Base-by-base conservation (phyloP, 441 rosid species). In the Gossypium lobatum region DNA sequence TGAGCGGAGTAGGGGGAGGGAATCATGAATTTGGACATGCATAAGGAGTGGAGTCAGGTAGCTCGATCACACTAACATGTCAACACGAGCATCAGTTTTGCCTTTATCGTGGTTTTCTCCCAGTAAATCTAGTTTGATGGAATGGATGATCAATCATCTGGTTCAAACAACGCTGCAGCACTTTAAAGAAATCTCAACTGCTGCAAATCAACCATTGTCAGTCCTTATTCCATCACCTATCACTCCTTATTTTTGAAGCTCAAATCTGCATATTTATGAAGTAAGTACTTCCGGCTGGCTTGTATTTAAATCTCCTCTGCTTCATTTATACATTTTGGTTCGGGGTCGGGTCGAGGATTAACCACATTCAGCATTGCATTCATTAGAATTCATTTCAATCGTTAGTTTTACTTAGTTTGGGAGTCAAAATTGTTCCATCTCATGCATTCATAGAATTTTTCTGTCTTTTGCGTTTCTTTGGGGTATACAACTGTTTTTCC, bases 361-460 rank as follows among this genome's bases (percentile, higher is more conserved):
- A 62, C 46, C 20, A 16, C 67, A 64, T 5, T 18, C 26, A 57
- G 62, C 62, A 21, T 57, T 10, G 31, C 62, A 57, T 57, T 54
- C 60, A 54, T 54, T 54, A 54, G 21, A 55, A 53, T 53, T 7
- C 6, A 18, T 18, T 53, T 18, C 7, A 28, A 45, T 64, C 26
- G 42, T 57, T 55, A 25, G 73, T 53, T 16, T 14, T 21, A 52
- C 23, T 53, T 42, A 28, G 77, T 79, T 73, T 10, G 0, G 68
- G 67, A 71, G 84, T 79, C 74, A 55, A 76, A 58, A 73, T 72
- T 61, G 81, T 75, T 59, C 11, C 17, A 70, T 54, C 14, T 55
- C 61, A 64, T 74, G 71, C 67, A 71, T 60, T 55, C 54, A 34
- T 53, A 39, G 18, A 26, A 65, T 65, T 65, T 42, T 31, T 21